Conservation (phyloP, 2,329 filamentous ascomycete species). For the Hyphodiscus sp. region DNA sequence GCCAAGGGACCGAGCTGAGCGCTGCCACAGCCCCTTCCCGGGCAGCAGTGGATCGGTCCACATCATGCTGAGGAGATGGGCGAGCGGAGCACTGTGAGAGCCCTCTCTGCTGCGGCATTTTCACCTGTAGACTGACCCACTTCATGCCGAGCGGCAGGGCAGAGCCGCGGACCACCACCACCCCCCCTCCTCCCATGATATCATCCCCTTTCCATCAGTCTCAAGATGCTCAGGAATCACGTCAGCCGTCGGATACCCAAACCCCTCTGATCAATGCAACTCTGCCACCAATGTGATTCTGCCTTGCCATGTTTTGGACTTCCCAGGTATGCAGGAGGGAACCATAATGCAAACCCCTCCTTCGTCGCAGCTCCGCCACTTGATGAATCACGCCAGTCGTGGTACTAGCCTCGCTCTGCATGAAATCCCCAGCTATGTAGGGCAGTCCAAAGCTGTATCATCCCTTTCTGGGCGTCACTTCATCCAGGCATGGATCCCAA, state of each 20-base stretch:
- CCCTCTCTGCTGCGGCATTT: too few relatives aligned
- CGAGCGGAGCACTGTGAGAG: too few relatives aligned
- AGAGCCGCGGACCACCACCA: slow-evolving; percentile 3
- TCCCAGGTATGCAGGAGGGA: slow-evolving; percentile 2
- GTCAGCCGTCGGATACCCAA: slow-evolving; percentile 4
- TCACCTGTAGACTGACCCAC: neutral
- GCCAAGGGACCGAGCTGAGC: too few relatives aligned
- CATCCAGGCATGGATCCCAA: slow-evolving; percentile 14
- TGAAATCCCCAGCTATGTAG: slow-evolving; percentile 13
- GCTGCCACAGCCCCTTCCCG: too few relatives aligned
- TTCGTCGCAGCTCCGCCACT: slow-evolving; percentile 8
- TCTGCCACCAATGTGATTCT: slow-evolving; percentile 7
- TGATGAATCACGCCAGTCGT: slow-evolving; percentile 9
- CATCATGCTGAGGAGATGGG: too few relatives aligned
- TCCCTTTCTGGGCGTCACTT: slow-evolving; percentile 15
- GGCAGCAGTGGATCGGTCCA: too few relatives aligned
- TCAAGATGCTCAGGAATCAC: slow-evolving; percentile 5
- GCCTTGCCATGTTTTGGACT: slow-evolving; percentile 5
- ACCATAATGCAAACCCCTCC: slow-evolving; percentile 4
- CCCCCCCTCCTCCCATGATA: slow-evolving; percentile 1
- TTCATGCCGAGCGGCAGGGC: neutral
- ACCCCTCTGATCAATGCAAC: slow-evolving; percentile 6
- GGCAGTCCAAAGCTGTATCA: slow-evolving; percentile 10
- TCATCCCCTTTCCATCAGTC: slow-evolving; percentile 5
- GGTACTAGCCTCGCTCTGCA: slow-evolving; percentile 8